phyloP scores from a whole-genome alignment of 2,329 filamentous ascomycete genomes.

The Drechslerella stenobrocha region DNA sequence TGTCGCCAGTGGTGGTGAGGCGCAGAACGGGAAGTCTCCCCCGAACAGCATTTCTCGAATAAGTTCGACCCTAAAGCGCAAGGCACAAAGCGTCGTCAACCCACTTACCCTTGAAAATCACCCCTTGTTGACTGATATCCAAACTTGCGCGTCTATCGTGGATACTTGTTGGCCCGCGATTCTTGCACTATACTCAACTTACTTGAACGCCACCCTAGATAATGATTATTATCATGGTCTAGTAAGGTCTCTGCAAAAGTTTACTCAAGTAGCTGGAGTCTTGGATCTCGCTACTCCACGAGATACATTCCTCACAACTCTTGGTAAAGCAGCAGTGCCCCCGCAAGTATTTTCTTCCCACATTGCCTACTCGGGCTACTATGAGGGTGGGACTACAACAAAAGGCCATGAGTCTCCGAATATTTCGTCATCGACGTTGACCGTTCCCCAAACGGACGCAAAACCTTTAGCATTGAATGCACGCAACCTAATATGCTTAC shows the following conservation, averaged over 20 bases:
- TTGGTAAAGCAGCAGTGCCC: slow-evolving; percentile 90
- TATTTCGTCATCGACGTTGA: slow-evolving; percentile 28
- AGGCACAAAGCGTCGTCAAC: slow-evolving; percentile 78
- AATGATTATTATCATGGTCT: slow-evolving; percentile 91
- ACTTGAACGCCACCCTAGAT: slow-evolving; percentile 87
- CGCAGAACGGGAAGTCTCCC: slow-evolving; percentile 50
- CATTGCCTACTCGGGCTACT: slow-evolving; percentile 53
- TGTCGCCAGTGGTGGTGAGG: slow-evolving; percentile 44
- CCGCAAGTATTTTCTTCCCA: slow-evolving; percentile 66
- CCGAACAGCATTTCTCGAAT: slow-evolving; percentile 46
- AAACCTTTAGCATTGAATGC: slow-evolving; percentile 69
- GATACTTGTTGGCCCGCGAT: slow-evolving; percentile 95
- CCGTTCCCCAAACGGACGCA: slow-evolving; percentile 21
- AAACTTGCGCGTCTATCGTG: slow-evolving; percentile 77
- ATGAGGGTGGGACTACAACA: slow-evolving; percentile 53
- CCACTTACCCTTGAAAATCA: slow-evolving; percentile 76
- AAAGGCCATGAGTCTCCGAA: slow-evolving; percentile 53
- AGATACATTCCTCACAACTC: slow-evolving; percentile 90
- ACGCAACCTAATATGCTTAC: slow-evolving; percentile 83
- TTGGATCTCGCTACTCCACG: slow-evolving; percentile 80
- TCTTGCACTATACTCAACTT: slow-evolving; percentile 91
- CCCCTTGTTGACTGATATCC: slow-evolving; percentile 70
- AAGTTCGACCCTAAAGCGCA: slow-evolving; percentile 57
- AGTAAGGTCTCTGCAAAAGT: slow-evolving; percentile 89
- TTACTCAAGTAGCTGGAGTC: slow-evolving; percentile 90